phyloP scores from a whole-genome alignment of 2,329 filamentous ascomycete species.

The Nothopassalora personata region DNA sequence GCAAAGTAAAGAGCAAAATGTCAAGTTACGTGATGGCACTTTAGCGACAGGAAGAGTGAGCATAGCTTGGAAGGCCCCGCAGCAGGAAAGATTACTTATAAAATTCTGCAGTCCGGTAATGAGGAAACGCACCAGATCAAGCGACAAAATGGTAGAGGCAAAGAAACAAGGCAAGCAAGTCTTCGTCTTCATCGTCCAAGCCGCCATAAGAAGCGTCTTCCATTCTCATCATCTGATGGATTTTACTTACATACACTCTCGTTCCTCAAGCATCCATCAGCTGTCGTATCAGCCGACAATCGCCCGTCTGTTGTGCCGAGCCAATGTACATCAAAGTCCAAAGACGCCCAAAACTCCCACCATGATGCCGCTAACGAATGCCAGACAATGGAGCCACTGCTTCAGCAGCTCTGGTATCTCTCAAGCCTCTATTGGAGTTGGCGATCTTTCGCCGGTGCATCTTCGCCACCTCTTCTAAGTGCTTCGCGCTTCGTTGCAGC shows the following conservation, averaged over 20 bases:
- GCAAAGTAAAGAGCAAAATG: too few species aligned
- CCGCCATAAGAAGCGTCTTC: background rate
- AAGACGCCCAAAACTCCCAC: background rate
- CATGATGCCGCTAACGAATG: slow-evolving; percentile 5
- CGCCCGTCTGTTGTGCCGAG: background rate
- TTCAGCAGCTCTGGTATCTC: slow-evolving; percentile 4
- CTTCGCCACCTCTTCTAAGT: background rate
- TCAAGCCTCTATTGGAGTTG: background rate
- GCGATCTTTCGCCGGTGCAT: background rate
- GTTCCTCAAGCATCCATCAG: background rate
- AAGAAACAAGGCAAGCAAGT: too few species aligned
- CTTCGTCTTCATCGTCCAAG: background rate
- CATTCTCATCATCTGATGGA: background rate
- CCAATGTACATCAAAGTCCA: too few species aligned
- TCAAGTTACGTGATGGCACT: too few species aligned
- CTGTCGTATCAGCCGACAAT: background rate
- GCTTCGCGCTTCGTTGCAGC: background rate
- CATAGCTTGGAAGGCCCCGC: too few species aligned
- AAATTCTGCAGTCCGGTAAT: too few species aligned
- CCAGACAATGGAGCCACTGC: background rate
- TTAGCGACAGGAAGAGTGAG: too few species aligned
- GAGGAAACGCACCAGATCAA: too few species aligned
- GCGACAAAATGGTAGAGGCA: too few species aligned
- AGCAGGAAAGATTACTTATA: too few species aligned
- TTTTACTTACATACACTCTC: background rate